phyloP scores from a whole-genome alignment of 1,284 basidiomycete species.

The Leccinum huronense region DNA sequence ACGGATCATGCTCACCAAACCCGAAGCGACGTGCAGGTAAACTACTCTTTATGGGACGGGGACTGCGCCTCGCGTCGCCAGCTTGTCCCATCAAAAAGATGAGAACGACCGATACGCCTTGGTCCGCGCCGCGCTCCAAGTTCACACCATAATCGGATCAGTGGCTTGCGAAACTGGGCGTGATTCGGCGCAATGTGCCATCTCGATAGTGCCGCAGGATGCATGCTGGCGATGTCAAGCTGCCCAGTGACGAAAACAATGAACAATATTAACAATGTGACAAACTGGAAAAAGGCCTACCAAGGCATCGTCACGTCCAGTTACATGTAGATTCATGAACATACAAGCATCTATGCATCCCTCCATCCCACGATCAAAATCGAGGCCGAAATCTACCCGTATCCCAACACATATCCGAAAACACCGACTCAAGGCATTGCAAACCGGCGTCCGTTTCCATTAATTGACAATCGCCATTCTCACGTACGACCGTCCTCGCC shows the following conservation, averaged over 20 bases:
- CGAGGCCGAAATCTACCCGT: background rate
- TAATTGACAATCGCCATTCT: background rate
- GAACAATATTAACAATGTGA: background rate
- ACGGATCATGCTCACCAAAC: background rate
- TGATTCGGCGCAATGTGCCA: background rate
- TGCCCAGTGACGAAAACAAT: background rate
- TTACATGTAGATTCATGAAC: background rate
- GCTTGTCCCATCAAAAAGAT: background rate
- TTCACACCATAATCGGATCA: background rate
- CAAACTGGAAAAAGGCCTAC: background rate
- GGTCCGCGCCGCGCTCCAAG: background rate
- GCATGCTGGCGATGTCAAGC: background rate
- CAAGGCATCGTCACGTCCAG: background rate
- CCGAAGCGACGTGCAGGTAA: background rate
- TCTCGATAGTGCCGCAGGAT: background rate
- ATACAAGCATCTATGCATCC: background rate
- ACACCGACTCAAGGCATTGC: background rate
- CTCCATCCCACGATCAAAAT: background rate
- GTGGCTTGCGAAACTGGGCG: background rate
- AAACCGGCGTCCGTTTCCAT: background rate
- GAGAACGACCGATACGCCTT: background rate
- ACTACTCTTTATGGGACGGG: background rate
- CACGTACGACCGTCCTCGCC: background rate
- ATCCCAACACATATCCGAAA: background rate
- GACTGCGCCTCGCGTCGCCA: background rate